phyloP scores from a whole-genome alignment of 768 basidiomycete species.

The Lanmaoa pseudosensibilis region DNA sequence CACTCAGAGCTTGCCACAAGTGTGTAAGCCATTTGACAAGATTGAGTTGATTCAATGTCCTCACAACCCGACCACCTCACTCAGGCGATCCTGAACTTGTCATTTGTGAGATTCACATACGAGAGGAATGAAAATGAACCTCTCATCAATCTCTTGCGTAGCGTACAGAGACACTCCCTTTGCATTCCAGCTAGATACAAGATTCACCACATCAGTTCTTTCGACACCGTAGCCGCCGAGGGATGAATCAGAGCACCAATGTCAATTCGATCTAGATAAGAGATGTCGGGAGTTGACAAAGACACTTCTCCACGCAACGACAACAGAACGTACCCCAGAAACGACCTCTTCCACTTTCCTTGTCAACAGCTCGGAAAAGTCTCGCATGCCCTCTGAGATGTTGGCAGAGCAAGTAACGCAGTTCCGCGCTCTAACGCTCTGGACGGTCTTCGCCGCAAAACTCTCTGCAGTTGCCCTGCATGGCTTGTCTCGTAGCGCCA shows the following conservation, averaged over 20 bases:
- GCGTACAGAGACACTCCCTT: neutral
- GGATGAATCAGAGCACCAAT: neutral
- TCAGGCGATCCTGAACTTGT: too few species aligned
- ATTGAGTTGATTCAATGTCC: too few species aligned
- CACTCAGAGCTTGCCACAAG: too few species aligned
- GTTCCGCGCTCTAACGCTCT: neutral
- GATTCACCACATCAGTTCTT: neutral
- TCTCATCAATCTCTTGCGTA: neutral
- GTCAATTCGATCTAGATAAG: neutral
- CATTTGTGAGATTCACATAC: neutral
- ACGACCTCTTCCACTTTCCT: slow-evolving; percentile 10
- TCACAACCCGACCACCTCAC: too few species aligned
- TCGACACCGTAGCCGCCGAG: neutral
- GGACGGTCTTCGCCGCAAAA: neutral
- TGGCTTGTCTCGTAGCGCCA: slow-evolving; percentile 21
- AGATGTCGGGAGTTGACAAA: neutral
- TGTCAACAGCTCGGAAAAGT: neutral
- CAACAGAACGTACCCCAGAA: slow-evolving; percentile 5
- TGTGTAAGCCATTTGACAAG: too few species aligned
- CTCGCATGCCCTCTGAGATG: slow-evolving; percentile 11
- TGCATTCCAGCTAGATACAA: neutral
- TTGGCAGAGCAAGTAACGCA: slow-evolving; percentile 2
- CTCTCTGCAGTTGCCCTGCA: slow-evolving; percentile 10
- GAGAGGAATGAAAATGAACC: neutral
- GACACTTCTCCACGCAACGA: neutral